Evolutionary conservation across 345 rosid species (phyloP).

Genomic region (Eucalyptus camaldulensis): DNA sequence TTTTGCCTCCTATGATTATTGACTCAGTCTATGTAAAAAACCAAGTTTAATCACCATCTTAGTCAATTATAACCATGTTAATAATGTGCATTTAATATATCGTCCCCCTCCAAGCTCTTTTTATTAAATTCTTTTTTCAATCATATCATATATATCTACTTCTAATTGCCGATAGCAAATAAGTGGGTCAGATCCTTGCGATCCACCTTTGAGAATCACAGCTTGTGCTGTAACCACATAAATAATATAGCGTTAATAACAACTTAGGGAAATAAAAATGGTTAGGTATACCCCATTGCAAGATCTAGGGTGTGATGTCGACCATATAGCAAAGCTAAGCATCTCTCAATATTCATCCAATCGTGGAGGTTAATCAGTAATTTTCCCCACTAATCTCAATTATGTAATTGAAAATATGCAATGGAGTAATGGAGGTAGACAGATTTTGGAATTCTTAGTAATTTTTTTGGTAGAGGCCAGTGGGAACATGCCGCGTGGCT

Average conservation of each 20-base stretch:
- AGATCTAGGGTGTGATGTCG: not conserved
- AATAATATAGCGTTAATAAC: not conserved
- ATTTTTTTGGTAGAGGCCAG: not conserved
- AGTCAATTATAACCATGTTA: not conserved
- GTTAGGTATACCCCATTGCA: not conserved
- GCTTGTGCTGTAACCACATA: not conserved
- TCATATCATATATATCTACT: not conserved
- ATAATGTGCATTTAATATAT: not conserved
- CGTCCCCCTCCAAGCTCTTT: not conserved
- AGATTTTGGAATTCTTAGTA: not conserved
- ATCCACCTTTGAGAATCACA: not conserved
- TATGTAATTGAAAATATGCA: not conserved
- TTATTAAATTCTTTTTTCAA: not conserved
- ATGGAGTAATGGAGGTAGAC: not conserved
- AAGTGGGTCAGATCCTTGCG: not conserved
- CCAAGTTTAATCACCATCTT: not conserved
- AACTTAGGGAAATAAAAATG: not conserved
- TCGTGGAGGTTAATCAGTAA: not conserved
- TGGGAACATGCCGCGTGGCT: not conserved
- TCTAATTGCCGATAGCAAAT: not conserved
- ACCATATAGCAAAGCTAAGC: not conserved
- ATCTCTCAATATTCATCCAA: not conserved
- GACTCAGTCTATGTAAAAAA: not conserved
- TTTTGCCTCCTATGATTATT: not conserved
- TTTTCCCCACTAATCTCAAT: not conserved